Conservation (phyloP, 2,329 filamentous ascomycete genomes). For the Diatrype stigma region DNA sequence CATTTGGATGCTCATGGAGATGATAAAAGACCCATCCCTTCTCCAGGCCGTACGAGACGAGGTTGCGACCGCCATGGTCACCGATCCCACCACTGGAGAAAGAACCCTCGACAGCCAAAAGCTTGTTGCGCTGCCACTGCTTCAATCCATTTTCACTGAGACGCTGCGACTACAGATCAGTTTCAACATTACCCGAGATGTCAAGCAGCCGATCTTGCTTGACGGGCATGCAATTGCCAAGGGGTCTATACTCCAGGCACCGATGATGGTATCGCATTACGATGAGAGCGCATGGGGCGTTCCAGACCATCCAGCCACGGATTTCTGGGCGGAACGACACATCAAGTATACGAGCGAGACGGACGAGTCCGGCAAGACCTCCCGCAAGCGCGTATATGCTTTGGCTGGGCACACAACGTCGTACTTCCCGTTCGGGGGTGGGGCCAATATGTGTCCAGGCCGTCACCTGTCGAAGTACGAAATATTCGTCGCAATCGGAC, state of each 20-base stretch:
- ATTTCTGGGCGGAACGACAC: constrained; percentile 10
- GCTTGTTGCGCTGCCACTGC: constrained; percentile 12
- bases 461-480: constrained; percentile 37
- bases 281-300: constrained; percentile 13
- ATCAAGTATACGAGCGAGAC: background rate
- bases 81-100: background rate
- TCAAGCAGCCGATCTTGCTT: constrained; percentile 5
- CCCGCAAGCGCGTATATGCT: background rate
- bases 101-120: constrained; percentile 5
- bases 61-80: background rate
- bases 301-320: constrained; percentile 6
- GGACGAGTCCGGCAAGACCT: background rate
- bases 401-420: constrained; percentile 1
- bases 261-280: constrained; percentile 9
- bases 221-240: constrained; percentile 9
- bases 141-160: constrained; percentile 21
- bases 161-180: constrained; percentile 16
- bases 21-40: constrained; percentile 9
- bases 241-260: constrained; percentile 13
- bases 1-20: constrained; percentile 17
- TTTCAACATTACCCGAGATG: constrained; percentile 13
- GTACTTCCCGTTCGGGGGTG: constrained; percentile 22
- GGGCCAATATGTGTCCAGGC: constrained; percentile 32
- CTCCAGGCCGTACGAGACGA: background rate
- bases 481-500: constrained; percentile 30